phyloP scores from a whole-genome alignment of 2,329 filamentous ascomycete genomes.

The Paracorniculantispora psalliotae region DNA sequence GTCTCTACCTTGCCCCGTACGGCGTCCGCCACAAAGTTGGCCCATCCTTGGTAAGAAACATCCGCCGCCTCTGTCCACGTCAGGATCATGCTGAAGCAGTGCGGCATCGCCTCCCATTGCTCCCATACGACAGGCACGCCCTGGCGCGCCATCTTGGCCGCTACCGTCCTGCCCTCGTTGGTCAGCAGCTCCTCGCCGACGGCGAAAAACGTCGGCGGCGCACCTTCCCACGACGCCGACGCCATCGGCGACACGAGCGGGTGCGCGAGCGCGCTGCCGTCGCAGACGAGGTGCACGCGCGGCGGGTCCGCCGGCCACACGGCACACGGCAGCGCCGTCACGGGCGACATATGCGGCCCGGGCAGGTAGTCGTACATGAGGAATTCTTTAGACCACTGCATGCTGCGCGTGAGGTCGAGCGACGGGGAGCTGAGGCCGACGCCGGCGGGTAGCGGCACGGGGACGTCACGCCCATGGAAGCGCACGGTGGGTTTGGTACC shows the following conservation, averaged over 20 bases:
- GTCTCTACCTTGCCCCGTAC: conserved; percentile 28
- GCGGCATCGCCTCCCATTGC: conserved; percentile 69
- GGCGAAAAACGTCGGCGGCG: conserved; percentile 57
- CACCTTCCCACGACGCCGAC: conserved; percentile 47
- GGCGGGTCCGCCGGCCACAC: conserved; percentile 48
- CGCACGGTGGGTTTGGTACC: conserved; percentile 33
- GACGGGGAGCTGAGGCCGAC: conserved; percentile 56
- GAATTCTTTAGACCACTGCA: conserved; percentile 8
- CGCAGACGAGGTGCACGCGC: conserved; percentile 42
- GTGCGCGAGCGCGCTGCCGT: conserved; percentile 47
- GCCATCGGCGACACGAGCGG: conserved; percentile 58
- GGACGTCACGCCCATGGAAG: conserved; percentile 51
- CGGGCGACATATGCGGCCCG: conserved; percentile 24
- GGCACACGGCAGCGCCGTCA: conserved; percentile 32
- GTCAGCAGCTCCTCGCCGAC: conserved; percentile 61
- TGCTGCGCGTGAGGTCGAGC: conserved; percentile 57
- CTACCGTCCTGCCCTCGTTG: conserved; percentile 57
- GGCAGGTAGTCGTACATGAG: conserved; percentile 31
- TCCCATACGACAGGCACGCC: conserved; percentile 55
- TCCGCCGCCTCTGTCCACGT: conserved; percentile 34
- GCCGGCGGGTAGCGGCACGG: conserved; percentile 58
- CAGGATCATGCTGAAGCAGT: conserved; percentile 56
- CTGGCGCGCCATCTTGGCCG: conserved; percentile 43
- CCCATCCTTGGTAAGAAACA: conserved; percentile 47
- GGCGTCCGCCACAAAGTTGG: conserved; percentile 42